Evolutionary conservation across 164 flowering plant species (phyloP).

Genomic region (Buxus sempervirens): DNA sequence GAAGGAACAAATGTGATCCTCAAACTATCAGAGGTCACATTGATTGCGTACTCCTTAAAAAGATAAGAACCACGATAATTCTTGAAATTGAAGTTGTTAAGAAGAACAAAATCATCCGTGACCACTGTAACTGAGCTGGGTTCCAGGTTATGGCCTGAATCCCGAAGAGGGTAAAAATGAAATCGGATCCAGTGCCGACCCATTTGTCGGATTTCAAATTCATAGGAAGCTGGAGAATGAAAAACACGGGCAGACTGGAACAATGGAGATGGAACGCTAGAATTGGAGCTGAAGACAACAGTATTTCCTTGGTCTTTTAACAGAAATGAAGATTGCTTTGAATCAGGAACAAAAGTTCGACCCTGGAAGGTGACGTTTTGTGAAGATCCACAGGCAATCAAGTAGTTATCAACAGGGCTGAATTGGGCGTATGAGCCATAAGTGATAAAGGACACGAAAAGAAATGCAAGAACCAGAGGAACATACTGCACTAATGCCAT

Average conservation of each 20-base stretch:
- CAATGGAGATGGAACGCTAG: conserved; percentile 54
- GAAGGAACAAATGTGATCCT: conserved; percentile 58
- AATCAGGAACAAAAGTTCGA: conserved; percentile 66
- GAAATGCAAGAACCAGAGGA: conserved; percentile 26
- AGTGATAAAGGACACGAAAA: conserved; percentile 20
- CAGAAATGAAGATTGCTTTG: conserved; percentile 43
- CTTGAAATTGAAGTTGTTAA: conserved; percentile 62
- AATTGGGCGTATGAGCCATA: conserved; percentile 35
- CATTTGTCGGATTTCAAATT: conserved; percentile 46
- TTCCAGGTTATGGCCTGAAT: conserved; percentile 38
- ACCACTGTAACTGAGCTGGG: conserved; percentile 51
- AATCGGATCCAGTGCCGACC: conserved; percentile 81
- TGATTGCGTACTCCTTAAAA: conserved; percentile 67
- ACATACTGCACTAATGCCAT: conserved; percentile 27
- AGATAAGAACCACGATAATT: conserved; percentile 51
- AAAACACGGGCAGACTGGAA: conserved; percentile 63
- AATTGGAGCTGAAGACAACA: conserved; percentile 34
- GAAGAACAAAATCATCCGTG: conserved; percentile 56
- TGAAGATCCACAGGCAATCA: conserved; percentile 78
- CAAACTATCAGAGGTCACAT: conserved; percentile 54
- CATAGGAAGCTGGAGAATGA: conserved; percentile 42
- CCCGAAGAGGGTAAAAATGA: conserved; percentile 46
- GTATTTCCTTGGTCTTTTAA: conserved; percentile 37
- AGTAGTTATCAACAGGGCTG: conserved; percentile 63
- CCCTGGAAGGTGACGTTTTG: conserved; percentile 53